phyloP scores from a whole-genome alignment of 2,329 filamentous ascomycete genomes.

The Domatiomyces catenatus region DNA sequence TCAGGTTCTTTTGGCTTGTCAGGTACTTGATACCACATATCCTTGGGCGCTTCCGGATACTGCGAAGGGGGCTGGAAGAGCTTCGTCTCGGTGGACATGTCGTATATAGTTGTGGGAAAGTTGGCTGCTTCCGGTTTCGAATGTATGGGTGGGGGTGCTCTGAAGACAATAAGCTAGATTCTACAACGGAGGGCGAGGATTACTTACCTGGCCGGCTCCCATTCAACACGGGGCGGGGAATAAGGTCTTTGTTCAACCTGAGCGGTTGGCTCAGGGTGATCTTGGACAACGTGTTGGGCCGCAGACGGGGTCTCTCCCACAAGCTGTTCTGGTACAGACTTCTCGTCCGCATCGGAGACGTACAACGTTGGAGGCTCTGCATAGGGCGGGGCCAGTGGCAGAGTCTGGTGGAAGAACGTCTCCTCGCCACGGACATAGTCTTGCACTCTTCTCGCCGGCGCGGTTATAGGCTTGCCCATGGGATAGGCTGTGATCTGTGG shows the following conservation, averaged over 20 bases:
- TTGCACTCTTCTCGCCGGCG: conserved; percentile 22
- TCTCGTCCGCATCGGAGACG: background rate
- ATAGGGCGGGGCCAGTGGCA: background rate
- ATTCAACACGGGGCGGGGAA: conserved; percentile 43
- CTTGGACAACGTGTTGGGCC: conserved; percentile 30
- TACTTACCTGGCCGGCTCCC: conserved; percentile 46
- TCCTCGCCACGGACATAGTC: conserved; percentile 33
- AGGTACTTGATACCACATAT: conserved; percentile 81
- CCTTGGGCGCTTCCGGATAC: conserved; percentile 68
- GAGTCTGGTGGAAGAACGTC: conserved; percentile 18
- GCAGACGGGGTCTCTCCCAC: conserved; percentile 29
- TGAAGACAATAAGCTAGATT: conserved; percentile 23
- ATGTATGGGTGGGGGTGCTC: conserved; percentile 44
- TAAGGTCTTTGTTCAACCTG: conserved; percentile 36
- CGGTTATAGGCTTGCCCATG: background rate
- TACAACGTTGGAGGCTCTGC: background rate
- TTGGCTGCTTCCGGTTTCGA: conserved; percentile 75
- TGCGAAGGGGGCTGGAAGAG: conserved; percentile 62
- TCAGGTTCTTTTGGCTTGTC: conserved; percentile 36
- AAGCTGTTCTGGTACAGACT: conserved; percentile 25
- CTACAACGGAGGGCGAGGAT: background rate
- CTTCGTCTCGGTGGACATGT: conserved; percentile 61
- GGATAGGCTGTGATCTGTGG: background rate
- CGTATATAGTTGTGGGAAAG: conserved; percentile 63
- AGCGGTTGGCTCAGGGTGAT: conserved; percentile 28